These are phyloP conservation scores for Deinandra increscens DNA, from an alignment of 129 eudicot genomes.

Conservation along the genomic window DNA sequence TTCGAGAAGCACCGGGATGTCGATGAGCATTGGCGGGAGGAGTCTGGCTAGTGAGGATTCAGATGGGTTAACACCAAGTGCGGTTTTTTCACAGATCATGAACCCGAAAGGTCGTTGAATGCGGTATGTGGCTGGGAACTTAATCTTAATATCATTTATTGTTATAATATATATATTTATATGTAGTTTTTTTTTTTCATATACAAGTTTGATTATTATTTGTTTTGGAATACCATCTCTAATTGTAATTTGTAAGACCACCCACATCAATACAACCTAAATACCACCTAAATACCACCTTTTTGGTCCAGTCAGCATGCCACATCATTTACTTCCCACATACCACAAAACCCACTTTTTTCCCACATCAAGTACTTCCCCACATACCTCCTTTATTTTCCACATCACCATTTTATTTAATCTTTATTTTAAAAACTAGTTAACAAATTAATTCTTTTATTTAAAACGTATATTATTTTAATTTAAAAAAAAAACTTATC, in stretches of 20 bases:
- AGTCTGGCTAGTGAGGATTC: constrained; percentile 94
- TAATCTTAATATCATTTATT: constrained; percentile 8
- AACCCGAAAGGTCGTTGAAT: constrained; percentile 84
- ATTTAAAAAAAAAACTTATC: too few relatives aligned
- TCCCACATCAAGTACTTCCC: too few relatives aligned
- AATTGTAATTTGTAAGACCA: neutral
- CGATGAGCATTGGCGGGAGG: constrained; percentile 92
- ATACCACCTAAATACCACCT: too few relatives aligned
- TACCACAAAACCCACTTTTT: too few relatives aligned
- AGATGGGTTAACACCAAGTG: constrained; percentile 90
- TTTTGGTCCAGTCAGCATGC: too few relatives aligned
- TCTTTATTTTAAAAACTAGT: too few relatives aligned
- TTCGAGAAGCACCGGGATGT: constrained; percentile 75
- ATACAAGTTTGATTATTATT: constrained; percentile 23
- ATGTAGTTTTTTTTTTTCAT: constrained; percentile 4
- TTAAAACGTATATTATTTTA: too few relatives aligned
- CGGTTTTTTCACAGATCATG: constrained; percentile 93
- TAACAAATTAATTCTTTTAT: too few relatives aligned
- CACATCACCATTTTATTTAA: too few relatives aligned
- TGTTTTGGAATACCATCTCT: constrained; percentile 16
- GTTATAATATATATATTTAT: constrained; percentile 9
- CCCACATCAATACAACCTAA: too few relatives aligned
- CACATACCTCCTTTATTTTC: too few relatives aligned
- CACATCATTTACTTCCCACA: too few relatives aligned
- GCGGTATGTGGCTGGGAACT: constrained; percentile 13